Base-by-base conservation (phyloP, 2,329 filamentous ascomycete genomes). In the Nothophoma quercina region DNA sequence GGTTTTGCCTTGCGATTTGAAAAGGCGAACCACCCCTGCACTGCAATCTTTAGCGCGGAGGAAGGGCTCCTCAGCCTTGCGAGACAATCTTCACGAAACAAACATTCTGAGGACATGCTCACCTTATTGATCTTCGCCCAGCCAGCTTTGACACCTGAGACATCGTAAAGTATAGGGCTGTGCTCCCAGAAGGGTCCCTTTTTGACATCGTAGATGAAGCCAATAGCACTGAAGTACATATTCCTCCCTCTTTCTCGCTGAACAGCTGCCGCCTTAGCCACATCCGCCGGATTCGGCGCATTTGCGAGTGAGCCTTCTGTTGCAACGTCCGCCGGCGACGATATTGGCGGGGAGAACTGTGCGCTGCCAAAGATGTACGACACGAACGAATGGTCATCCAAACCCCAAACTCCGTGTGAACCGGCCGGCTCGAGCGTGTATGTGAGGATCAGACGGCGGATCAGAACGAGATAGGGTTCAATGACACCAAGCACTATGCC, bases 131-230 rank as follows among this genome's bases (percentile, higher is more conserved):
- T 96, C 79, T 99, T 99, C 28, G 90, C 95, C 95, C 95, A 99
- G n/a, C 95, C 79, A 22, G 79, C 88, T 62, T 85, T 86, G 59
- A 99, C 89, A 9, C 95, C 95, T 0, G 91, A 96, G 33, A 99
- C 91, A 73, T 99, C 93, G 71, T 89, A 99, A 10, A 99, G 78
- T 61, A 96, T 93, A 0, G 93, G 93, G 60, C 91, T 96, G 72
- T 99, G 93, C 59, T 82, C 79, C 93, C 95, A 98, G 71, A 99
- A 99, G 0, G 95, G 93, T 0, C 95, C 95, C 58, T 83, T 93
- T 72, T 99, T 99, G 40, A 99, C 95, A 69, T 96, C 93, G 74
- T 96, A 90, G 72, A 99, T 98, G 79, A 99, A 99, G 8, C 92
- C 92, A 51, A 99, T 86, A 25, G 95, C 95, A 5, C 91, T 89